Base-by-base conservation (phyloP, 306 rosid genomes). In the Cotoneaster glaucophyllus region DNA sequence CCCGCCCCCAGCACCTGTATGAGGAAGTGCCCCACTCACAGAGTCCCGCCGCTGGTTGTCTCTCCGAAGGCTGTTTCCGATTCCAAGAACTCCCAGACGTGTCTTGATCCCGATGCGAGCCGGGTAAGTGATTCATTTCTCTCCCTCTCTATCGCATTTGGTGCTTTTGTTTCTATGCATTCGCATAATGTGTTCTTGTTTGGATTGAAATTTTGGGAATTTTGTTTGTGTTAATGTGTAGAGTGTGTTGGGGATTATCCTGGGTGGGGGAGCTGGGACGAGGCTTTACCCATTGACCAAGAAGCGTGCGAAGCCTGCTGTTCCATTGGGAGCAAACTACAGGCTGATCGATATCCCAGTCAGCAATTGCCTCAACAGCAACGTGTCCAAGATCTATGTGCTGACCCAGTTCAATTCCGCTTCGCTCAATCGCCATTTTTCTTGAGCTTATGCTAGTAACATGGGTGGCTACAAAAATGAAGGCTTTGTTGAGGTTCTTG, bases 261-360 rank as follows among this genome's bases (percentile, higher is more conserved):
- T 95, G 50, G 97, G 99, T 62, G 99, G 99, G 11, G 99, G 99
- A 34, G 99, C 97, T 2, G 99, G 99, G 45, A 95, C 99, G 72
- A 88, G 97, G 52, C 88, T 92, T 24, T 92, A 95, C 80, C 99
- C 99, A 10, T 78, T 95, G 74, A 95, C 99, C 8, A 95, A 95
- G 91, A 95, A 95, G 92, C 77, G 99, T 1, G 99, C 97, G 18
- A 95, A 95, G 86, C 99, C 97, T 2, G 99, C 99, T 31, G 97
- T 95, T 74, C 99, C 99, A 13, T 90, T 92, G 66, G 99, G 99
- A 66, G 99, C 97, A 39, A 95, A 95, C 84, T 95, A 92, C 76
- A 88, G 99, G 86, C 87, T 92, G 68, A 95, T 95, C 67, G 99
- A 95, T 78, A 95, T 95, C 74, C 99, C 97, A 13, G 99, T 95